Evolutionary conservation across 2,329 filamentous ascomycete species (phyloP).

Genomic region (Alternaria longipes): DNA sequence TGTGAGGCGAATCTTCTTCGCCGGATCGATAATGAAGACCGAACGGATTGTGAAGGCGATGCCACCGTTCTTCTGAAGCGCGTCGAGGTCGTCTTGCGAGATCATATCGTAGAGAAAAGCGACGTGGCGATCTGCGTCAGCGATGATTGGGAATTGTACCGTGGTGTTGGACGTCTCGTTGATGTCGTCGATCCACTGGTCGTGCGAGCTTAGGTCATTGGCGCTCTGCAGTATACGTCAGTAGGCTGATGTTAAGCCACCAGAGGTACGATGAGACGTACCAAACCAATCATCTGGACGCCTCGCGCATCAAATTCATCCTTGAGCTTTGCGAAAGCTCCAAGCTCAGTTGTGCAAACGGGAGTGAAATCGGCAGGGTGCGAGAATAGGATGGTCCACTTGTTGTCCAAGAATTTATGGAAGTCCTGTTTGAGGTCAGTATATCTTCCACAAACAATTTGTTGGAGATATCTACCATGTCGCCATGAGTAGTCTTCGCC

Average conservation of each 20-base stretch:
- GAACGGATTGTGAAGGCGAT: constrained; percentile 94
- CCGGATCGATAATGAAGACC: constrained; percentile 93
- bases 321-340: constrained; percentile 89
- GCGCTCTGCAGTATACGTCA: constrained; percentile 60
- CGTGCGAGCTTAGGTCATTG: constrained; percentile 85
- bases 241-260: not conserved
- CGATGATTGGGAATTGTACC: constrained; percentile 61
- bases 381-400: constrained; percentile 84
- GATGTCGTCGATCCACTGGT: constrained; percentile 86
- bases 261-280: constrained; percentile 36
- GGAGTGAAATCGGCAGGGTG: constrained; percentile 91
- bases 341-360: constrained; percentile 95
- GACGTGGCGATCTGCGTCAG: constrained; percentile 59
- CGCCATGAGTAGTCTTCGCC: constrained; percentile 79
- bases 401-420: constrained; percentile 81
- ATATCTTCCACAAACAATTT: constrained; percentile 46
- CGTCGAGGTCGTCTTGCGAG: constrained; percentile 64
- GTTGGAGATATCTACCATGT: constrained; percentile 61
- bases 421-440: constrained; percentile 56
- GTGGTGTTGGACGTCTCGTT: constrained; percentile 57
- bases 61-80: constrained; percentile 60
- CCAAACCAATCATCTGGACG: constrained; percentile 89
- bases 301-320: constrained; percentile 86
- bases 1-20: constrained; percentile 91
- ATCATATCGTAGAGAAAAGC: constrained; percentile 62